These are phyloP conservation scores for Syncephalastrum sp. DNA, from an alignment of 371 early-diverging fungal species.

Conservation along the genomic window DNA sequence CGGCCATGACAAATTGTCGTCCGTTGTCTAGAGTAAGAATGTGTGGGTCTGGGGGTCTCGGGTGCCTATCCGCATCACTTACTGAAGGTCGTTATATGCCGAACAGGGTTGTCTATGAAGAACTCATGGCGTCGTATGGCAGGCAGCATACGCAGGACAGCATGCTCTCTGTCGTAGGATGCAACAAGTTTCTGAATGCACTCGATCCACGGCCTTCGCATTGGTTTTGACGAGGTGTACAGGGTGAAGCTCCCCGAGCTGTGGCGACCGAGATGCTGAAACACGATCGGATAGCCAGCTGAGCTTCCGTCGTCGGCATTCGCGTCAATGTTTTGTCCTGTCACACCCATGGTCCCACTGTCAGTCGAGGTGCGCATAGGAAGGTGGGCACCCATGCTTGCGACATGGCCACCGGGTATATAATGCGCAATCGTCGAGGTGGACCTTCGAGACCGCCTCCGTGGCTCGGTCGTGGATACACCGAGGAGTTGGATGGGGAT, in stretches of 20 bases:
- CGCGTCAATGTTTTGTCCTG: constrained; percentile 25
- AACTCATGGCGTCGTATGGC: constrained; percentile 25
- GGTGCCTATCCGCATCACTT: constrained; percentile 8
- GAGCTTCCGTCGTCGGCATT: constrained; percentile 1
- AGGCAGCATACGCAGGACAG: constrained; percentile 58
- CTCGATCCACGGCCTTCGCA: constrained; percentile 81
- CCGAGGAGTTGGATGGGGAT: constrained; percentile 72
- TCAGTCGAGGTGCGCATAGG: constrained; percentile 9
- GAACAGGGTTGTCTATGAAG: constrained; percentile 19
- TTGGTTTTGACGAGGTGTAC: constrained; percentile 70
- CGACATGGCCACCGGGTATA: constrained; percentile 19
- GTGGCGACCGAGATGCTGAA: constrained; percentile 76
- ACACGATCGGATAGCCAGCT: constrained; percentile 54
- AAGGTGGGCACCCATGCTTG: constrained; percentile 7
- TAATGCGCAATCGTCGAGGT: constrained; percentile 46
- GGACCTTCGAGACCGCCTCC: constrained; percentile 14
- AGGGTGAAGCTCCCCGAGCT: constrained; percentile 62
- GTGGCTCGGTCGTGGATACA: constrained; percentile 16
- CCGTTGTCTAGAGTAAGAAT: constrained; percentile 25
- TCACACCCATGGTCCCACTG: constrained; percentile 3
- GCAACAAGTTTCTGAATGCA: constrained; percentile 72
- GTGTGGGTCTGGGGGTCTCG: too few species aligned
- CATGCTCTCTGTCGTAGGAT: constrained; percentile 46
- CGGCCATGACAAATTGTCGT: constrained; percentile 36
- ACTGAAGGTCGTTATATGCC: constrained; percentile 43